Evolutionary conservation across 2,329 filamentous ascomycete genomes (phyloP).

Genomic region (Aspergillus ochraceus): DNA sequence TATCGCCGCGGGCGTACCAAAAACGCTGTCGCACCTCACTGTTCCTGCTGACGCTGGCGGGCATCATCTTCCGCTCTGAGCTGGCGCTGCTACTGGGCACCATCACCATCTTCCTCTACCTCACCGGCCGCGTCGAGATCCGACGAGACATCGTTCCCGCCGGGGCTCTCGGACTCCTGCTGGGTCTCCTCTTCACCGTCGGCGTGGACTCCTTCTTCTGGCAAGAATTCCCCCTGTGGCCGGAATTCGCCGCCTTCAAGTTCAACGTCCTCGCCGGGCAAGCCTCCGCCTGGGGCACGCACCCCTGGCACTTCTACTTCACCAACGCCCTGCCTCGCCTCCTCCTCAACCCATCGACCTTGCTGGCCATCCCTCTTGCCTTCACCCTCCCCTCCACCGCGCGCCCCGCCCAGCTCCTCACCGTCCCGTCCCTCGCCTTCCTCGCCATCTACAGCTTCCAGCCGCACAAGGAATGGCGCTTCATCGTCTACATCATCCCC

Average conservation of each 20-base stretch:
- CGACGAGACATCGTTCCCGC: slow-evolving; percentile 60
- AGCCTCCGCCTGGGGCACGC: slow-evolving; percentile 83
- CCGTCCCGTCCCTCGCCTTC: slow-evolving; percentile 68
- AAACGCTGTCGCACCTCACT: slow-evolving; percentile 65
- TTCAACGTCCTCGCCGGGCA: slow-evolving; percentile 87
- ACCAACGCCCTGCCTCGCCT: slow-evolving; percentile 77
- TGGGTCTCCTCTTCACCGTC: slow-evolving; percentile 69
- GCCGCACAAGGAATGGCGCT: slow-evolving; percentile 94
- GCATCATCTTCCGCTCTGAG: slow-evolving; percentile 86
- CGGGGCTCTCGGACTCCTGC: slow-evolving; percentile 63
- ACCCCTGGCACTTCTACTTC: slow-evolving; percentile 86
- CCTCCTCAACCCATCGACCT: slow-evolving; percentile 73
- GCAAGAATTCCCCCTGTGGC: slow-evolving; percentile 78
- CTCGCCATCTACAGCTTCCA: slow-evolving; percentile 79
- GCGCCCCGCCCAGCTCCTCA: slow-evolving; percentile 50
- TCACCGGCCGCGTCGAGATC: slow-evolving; percentile 55
- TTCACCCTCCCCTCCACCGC: slow-evolving; percentile 54
- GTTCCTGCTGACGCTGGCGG: slow-evolving; percentile 74
- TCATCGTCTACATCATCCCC: slow-evolving; percentile 86
- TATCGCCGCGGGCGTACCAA: slow-evolving; percentile 24
- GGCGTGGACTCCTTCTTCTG: slow-evolving; percentile 90
- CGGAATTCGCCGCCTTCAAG: slow-evolving; percentile 83
- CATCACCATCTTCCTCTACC: slow-evolving; percentile 65
- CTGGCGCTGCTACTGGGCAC: slow-evolving; percentile 76
- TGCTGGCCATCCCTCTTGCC: slow-evolving; percentile 52